Percentiles rank a stretch among this genome's conserved stretches.
Conservation (phyloP, 352 stramenopile genomes). For the Thalassiosira mediterranea region DNA sequence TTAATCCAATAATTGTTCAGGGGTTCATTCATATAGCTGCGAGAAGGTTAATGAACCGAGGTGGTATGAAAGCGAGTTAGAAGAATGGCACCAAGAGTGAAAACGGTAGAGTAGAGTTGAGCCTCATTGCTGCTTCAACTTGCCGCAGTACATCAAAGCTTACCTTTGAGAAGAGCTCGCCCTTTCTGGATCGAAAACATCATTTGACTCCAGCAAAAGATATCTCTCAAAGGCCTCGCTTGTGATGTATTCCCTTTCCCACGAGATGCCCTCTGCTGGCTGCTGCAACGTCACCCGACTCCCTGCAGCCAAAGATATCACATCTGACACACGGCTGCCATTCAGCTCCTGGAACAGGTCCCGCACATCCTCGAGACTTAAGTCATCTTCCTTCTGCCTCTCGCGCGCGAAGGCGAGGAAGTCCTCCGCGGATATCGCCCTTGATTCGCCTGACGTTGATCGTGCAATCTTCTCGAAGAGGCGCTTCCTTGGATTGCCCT, state of each 20-base stretch:
- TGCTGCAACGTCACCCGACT: too few species aligned
- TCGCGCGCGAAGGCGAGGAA: slow-evolving; percentile 67
- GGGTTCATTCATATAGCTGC: slow-evolving; percentile 71
- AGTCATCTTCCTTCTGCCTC: slow-evolving; percentile 67
- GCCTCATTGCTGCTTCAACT: too few species aligned
- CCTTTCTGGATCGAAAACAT: slow-evolving; percentile 65
- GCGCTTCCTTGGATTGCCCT: slow-evolving; percentile 16
- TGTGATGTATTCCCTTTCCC: slow-evolving; percentile 58
- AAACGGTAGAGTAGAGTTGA: too few species aligned
- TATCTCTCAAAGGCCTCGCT: slow-evolving; percentile 64
- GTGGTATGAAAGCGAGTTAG: slow-evolving; percentile 2
- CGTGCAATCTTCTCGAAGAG: slow-evolving; percentile 43
- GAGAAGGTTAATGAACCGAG: too few species aligned
- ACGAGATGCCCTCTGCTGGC: slow-evolving; percentile 15
- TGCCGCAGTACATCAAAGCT: neutral
- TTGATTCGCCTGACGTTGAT: slow-evolving; percentile 15
- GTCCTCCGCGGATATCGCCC: slow-evolving; percentile 54
- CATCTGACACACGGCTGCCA: slow-evolving; percentile 40
- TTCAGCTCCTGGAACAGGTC: slow-evolving; percentile 65
- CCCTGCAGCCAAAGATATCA: slow-evolving; percentile 21
- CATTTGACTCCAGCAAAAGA: slow-evolving; percentile 69
- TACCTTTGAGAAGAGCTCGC: slow-evolving; percentile 35
- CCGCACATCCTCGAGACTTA: slow-evolving; percentile 57
- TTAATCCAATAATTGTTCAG: slow-evolving; percentile 80
- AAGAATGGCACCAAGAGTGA: too few species aligned